Evolutionary conservation across 2,329 filamentous ascomycete species (phyloP), one percentile per base, ranked within the genome.

Genomic region (Neocatenulostroma microsporum): DNA sequence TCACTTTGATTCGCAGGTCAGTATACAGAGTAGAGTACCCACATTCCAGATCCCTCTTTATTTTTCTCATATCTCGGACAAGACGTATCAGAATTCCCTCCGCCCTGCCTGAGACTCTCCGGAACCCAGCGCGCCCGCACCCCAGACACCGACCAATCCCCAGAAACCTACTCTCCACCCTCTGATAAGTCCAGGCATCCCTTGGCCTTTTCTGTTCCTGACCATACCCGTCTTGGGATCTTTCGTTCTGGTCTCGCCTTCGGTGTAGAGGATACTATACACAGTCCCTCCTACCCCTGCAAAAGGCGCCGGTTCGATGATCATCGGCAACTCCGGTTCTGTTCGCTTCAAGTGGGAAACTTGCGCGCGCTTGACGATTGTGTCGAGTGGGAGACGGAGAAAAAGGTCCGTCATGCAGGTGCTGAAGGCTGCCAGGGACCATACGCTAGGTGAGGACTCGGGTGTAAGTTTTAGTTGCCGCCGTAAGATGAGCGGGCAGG

Each of bases 241-340:
- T 50, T 59, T 51, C 40, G 45, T 50, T 21, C 44, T 50, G 17
- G 43, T 76, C 67, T 41, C 65, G 6, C 91, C 91, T 60, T 98
- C 91, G 51, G 93, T 84, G 23, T 80, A 73, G 1, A 84, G 73
- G 43, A 98, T 91, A 42, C 76, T 76, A 70, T 86, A 89, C 74
- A 95, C 88, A 2, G 89, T 95, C 3, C 86, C 84, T n/a, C 91
- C 60, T 1, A 94, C 72, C n/a, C 91, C 91, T 21, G 76, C 71
- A 59, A 94, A 98, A 3, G 76, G 76, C 2, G 87, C 88, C 0
- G 84, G 71, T 3, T 83, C 78, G 1, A 96, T 78, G 37, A 95
- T 80, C 0, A 85, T 87, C 37, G 85, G 78, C 62, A 68, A 50
- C 35, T 61, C 61, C 46, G 47, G 48, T 11, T 60, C 48, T 5